A percentile compares a stretch with the other conserved stretches of the same genome.
phyloP scores from a whole-genome alignment of 2,329 filamentous ascomycete genomes.

The Didymella arachidicola region DNA sequence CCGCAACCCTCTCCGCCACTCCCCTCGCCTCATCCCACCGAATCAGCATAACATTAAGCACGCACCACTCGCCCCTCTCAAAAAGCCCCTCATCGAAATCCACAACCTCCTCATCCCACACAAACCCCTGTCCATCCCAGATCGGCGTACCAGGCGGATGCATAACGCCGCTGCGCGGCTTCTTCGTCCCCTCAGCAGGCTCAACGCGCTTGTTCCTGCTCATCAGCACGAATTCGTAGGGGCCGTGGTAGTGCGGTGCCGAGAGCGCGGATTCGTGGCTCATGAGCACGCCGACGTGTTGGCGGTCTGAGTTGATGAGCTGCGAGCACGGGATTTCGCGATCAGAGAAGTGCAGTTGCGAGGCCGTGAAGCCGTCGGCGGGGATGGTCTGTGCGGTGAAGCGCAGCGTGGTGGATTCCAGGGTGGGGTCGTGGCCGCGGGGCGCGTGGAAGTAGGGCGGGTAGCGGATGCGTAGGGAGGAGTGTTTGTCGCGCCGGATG shows the following conservation, averaged over 20 bases:
- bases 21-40: conserved; percentile 35
- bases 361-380: conserved; percentile 35
- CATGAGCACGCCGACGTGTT: conserved; percentile 45
- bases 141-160: conserved; percentile 47
- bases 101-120: conserved; percentile 39
- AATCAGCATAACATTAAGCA: conserved; percentile 47
- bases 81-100: conserved; percentile 39
- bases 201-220: conserved; percentile 39
- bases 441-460: conserved; percentile 40
- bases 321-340: conserved; percentile 37
- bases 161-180: conserved; percentile 27
- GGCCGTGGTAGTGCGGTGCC: conserved; percentile 25
- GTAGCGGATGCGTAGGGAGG: conserved; percentile 34
- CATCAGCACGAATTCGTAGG: conserved; percentile 42
- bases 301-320: conserved; percentile 31
- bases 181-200: conserved; percentile 22
- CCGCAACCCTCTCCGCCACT: conserved; percentile 38
- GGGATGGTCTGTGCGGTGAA: conserved; percentile 39
- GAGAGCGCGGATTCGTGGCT: conserved; percentile 35
- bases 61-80: conserved; percentile 38
- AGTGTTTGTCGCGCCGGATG: conserved; percentile 38
- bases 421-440: conserved; percentile 26
- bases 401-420: conserved; percentile 35
- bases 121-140: conserved; percentile 39
- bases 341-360: conserved; percentile 34